Base-by-base conservation (phyloP, 108 stramenopile species). In the Cyclostephanos invisitatus region DNA sequence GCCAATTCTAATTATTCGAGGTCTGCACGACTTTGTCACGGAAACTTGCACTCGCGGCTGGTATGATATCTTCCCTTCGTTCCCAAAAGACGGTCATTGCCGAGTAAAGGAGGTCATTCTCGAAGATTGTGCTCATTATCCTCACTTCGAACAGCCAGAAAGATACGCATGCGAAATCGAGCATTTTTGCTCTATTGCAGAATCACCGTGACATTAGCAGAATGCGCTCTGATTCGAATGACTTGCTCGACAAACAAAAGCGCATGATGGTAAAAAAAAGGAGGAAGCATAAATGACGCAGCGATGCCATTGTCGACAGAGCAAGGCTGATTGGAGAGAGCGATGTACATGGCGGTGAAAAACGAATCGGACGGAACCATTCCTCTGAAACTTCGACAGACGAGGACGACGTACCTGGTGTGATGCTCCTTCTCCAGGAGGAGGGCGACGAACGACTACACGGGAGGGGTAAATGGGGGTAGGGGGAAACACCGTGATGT, bases 21-120 rank as follows among this genome's bases (percentile, higher is more conserved):
- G 80, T 5, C 49, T 72, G 48, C 50, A 77, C 24, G 80, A 81
- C 56, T 81, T 81, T 70, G 70, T 81, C 12, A 81, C 80, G 3
- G 75, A 81, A 56, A 36, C 12, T 56, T 81, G 80, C 24, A 77
- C 62, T 21, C 36, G 55, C 48, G 80, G 64, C 21, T 81, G 80
- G 80, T 65, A 46, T 47, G 64, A 77, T 44, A 46, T 74, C 11
- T 59, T 68, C 24, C 3, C 60, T 54, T 54, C 53, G 25, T 27
- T 18, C 56, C 21, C 59, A 21, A 44, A 36, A 24, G 48, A 60
- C 28, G 35, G 21, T 9, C 32, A 54, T 21, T 0, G 12, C 2
- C 12, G 4, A 40, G 38, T 35, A 35, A 59, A 58, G 35, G 67
- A 80, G 61, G 47, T 72, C 47, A 54, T 73, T 17, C 15, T 77